A percentile compares a stretch with the other conserved stretches of the same genome.
Conservation (phyloP, 1,284 basidiomycete species). For the Marasmius tenuissimus region DNA sequence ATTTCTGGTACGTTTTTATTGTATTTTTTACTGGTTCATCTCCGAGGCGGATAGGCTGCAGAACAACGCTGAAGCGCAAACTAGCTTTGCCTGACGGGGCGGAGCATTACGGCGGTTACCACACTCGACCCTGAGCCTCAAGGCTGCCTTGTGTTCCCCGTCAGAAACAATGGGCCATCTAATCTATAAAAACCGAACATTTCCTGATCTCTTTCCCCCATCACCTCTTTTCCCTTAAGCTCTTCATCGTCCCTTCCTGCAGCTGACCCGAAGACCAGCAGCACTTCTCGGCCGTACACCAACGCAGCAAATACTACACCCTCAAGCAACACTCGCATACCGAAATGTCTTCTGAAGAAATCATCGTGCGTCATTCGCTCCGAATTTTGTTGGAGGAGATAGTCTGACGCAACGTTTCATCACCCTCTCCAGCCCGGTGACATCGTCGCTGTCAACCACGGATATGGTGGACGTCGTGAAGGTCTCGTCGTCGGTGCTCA, state of each 20-base stretch:
- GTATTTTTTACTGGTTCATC: background rate
- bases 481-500: slow-evolving; percentile 76
- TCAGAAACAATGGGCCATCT: slow-evolving; percentile 25
- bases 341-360: slow-evolving; percentile 24
- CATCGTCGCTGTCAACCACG: slow-evolving; percentile 72
- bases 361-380: slow-evolving; percentile 28
- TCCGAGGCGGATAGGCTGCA: background rate
- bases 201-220: slow-evolving; percentile 20
- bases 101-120: slow-evolving; percentile 17
- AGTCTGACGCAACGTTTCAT: background rate
- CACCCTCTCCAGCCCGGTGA: slow-evolving; percentile 61
- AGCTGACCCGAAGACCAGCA: background rate
- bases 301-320: background rate
- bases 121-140: slow-evolving; percentile 33
- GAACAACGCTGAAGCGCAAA: background rate
- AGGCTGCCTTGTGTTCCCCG: slow-evolving; percentile 41
- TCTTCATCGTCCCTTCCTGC: slow-evolving; percentile 6
- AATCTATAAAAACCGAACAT: slow-evolving; percentile 47
- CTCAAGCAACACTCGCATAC: too few relatives aligned
- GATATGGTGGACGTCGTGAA: slow-evolving; percentile 59
- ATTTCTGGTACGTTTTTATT: background rate
- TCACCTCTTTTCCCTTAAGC: slow-evolving; percentile 4
- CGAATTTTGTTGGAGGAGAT: background rate
- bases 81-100: slow-evolving; percentile 1
- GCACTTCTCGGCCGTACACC: background rate